A percentile compares a stretch with the other conserved stretches of the same genome.
phyloP scores from a whole-genome alignment of 352 stramenopile species.

The Globisporangium radiosum region DNA sequence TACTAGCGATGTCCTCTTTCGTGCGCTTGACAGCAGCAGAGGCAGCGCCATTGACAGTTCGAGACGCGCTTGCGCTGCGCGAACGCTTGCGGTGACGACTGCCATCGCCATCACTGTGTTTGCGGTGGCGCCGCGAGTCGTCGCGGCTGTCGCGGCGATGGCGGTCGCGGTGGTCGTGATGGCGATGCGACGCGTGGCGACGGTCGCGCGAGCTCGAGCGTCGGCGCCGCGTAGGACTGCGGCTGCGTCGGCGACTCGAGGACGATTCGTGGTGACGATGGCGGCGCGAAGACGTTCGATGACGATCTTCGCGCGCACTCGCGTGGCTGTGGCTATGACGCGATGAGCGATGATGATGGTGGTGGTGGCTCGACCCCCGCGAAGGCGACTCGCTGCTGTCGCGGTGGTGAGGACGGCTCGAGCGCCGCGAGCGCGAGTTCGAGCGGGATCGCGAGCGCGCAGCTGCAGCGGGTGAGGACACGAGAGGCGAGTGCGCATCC shows the following conservation, averaged over 20 bases:
- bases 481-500: background rate
- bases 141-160: conserved; percentile 18
- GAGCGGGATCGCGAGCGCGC: conserved; percentile 17
- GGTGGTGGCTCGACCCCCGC: background rate
- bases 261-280: conserved; percentile 1
- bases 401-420: background rate
- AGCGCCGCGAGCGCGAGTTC: conserved; percentile 11
- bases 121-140: background rate
- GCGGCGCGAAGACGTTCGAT: too few relatives aligned
- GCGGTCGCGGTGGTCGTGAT: conserved; percentile 9
- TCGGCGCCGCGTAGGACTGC: conserved; percentile 11
- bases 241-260: conserved; percentile 11
- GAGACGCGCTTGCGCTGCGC: background rate
- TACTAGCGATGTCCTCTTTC: background rate
- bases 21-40: background rate
- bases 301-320: too few relatives aligned
- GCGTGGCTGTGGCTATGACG: background rate
- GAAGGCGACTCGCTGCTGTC: background rate
- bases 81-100: background rate
- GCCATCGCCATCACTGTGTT: background rate
- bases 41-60: background rate
- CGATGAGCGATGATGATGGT: background rate
- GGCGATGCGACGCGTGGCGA: background rate
- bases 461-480: too few relatives aligned
- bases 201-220: conserved; percentile 2